Evolutionary conservation across 2,329 filamentous ascomycete species (phyloP).

Genomic region (Arthrobotrys musiformis): DNA sequence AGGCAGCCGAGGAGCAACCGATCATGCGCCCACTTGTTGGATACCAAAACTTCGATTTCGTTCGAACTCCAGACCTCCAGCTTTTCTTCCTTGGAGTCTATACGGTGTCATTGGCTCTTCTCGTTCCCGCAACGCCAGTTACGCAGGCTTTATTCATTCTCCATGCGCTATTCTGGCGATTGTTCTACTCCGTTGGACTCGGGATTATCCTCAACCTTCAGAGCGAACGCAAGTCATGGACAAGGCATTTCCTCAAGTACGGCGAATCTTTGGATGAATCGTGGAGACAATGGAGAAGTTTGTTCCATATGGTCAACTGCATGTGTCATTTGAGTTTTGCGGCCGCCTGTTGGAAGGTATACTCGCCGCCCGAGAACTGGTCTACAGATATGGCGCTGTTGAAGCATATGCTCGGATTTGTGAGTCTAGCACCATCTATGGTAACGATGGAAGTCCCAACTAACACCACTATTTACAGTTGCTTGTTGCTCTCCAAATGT

Average conservation of each 20-base stretch:
- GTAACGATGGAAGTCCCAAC: background rate
- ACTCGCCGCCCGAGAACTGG: constrained; percentile 86
- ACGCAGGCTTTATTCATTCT: constrained; percentile 83
- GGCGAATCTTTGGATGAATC: constrained; percentile 90
- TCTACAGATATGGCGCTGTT: constrained; percentile 84
- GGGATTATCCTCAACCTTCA: constrained; percentile 86
- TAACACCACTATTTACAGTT: constrained; percentile 60
- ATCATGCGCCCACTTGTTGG: constrained; percentile 78
- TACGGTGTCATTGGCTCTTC: constrained; percentile 76
- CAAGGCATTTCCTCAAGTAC: constrained; percentile 95
- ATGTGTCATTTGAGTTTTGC: constrained; percentile 90
- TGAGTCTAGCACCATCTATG: constrained; percentile 28
- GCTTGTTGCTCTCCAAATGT: constrained; percentile 85
- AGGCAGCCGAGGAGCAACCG: constrained; percentile 60
- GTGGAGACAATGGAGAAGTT: constrained; percentile 97
- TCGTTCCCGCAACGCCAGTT: constrained; percentile 79
- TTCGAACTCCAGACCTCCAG: constrained; percentile 42
- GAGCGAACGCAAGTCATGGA: constrained; percentile 92
- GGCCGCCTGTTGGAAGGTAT: constrained; percentile 96
- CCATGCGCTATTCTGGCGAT: constrained; percentile 82
- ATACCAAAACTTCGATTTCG: constrained; percentile 77
- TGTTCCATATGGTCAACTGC: constrained; percentile 91
- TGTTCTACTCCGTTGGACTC: constrained; percentile 92
- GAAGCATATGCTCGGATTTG: constrained; percentile 83
- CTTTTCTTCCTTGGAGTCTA: constrained; percentile 69